A percentile compares a stretch with the other conserved stretches of the same genome.
Conservation (phyloP, 495 filamentous ascomycete genomes). For the Penicillium tannophilum region DNA sequence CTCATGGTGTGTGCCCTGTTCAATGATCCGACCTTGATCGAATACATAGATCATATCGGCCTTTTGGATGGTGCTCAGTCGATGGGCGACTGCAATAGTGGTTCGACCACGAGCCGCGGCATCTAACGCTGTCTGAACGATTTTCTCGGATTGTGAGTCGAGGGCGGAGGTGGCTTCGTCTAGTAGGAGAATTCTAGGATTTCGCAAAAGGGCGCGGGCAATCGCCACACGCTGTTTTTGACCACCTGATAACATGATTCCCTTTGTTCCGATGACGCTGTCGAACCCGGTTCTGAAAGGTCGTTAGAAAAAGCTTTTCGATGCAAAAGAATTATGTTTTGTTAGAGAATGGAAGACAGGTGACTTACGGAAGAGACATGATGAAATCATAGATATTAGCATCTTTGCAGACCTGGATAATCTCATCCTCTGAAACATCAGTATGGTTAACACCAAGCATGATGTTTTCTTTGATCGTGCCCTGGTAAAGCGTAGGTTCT, state of each 20-base stretch:
- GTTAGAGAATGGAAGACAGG: slow-evolving; percentile 5
- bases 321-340: not conserved
- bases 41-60: slow-evolving; percentile 86
- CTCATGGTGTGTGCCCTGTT: slow-evolving; percentile 70
- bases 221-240: slow-evolving; percentile 85
- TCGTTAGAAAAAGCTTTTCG: not conserved
- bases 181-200: slow-evolving; percentile 71
- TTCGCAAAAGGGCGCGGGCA: slow-evolving; percentile 70
- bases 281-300: slow-evolving; percentile 65
- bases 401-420: slow-evolving; percentile 68
- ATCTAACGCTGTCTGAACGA: slow-evolving; percentile 80
- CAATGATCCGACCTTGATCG: slow-evolving; percentile 72
- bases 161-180: slow-evolving; percentile 84
- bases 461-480: slow-evolving; percentile 82
- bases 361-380: slow-evolving; percentile 61
- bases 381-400: slow-evolving; percentile 95
- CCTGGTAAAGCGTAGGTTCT: slow-evolving; percentile 85
- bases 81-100: slow-evolving; percentile 78
- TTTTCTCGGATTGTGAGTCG: slow-evolving; percentile 79
- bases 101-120: slow-evolving; percentile 73
- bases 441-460: slow-evolving; percentile 69
- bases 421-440: slow-evolving; percentile 66
- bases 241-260: slow-evolving; percentile 76
- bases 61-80: slow-evolving; percentile 77
- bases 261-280: slow-evolving; percentile 78